phyloP scores from a whole-genome alignment of 208 protist species.

The Kentomonas sorsogonicus region DNA sequence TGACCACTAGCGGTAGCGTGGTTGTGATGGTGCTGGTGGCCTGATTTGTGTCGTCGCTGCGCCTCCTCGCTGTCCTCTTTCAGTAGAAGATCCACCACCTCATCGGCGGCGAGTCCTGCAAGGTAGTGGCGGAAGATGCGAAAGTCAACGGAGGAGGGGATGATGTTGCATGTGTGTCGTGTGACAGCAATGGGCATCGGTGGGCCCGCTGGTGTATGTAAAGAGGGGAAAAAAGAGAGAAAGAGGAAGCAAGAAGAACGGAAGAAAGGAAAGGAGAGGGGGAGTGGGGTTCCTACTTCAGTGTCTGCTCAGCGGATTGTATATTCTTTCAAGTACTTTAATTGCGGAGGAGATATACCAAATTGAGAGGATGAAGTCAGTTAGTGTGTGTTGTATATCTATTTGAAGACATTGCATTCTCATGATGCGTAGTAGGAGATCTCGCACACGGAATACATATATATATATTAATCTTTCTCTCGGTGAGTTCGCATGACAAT shows the following conservation, averaged over 20 bases:
- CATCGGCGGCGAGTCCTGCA: slow-evolving; percentile 59
- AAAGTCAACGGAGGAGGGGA: slow-evolving; percentile 71
- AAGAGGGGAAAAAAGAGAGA: slow-evolving; percentile 14
- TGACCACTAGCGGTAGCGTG: no score
- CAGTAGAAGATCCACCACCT: slow-evolving; percentile 57
- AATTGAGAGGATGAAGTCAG: no score
- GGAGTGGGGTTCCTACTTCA: neutral
- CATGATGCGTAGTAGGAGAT: no score
- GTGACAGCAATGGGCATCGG: slow-evolving; percentile 44
- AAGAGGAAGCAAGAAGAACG: slow-evolving; percentile 13
- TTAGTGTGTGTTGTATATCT: no score
- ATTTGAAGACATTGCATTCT: no score
- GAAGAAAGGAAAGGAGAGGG: neutral
- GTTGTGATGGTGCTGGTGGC: no score
- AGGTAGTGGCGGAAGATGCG: slow-evolving; percentile 55
- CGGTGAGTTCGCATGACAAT: no score
- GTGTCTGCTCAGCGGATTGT: no score
- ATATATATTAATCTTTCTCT: no score
- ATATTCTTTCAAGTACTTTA: no score
- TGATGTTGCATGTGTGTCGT: slow-evolving; percentile 66
- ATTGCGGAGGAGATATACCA: no score
- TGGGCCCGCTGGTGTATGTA: neutral
- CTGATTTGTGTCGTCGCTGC: neutral
- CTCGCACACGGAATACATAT: no score
- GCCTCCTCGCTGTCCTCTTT: slow-evolving; percentile 11